A percentile compares a stretch with the other conserved stretches of the same genome.
These are phyloP conservation scores for Collariella sp. DNA, from an alignment of 495 filamentous ascomycete species.

Conservation along the genomic window DNA sequence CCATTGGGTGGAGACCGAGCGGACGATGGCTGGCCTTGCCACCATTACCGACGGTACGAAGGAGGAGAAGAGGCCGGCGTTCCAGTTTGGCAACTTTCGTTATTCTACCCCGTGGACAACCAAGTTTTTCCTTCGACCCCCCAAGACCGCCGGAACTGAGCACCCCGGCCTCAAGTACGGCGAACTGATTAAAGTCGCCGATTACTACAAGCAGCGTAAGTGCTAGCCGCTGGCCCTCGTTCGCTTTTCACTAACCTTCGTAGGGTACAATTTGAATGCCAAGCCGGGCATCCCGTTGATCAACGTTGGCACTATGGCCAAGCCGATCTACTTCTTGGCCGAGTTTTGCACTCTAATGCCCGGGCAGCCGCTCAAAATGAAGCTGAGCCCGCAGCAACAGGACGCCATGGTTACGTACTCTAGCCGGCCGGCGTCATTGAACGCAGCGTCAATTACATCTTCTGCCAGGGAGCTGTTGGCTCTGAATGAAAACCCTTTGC, in stretches of 20 bases:
- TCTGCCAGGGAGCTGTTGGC: conserved; percentile 39
- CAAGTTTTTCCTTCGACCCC: conserved; percentile 17
- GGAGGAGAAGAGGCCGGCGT: not conserved
- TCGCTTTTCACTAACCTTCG: too few relatives aligned
- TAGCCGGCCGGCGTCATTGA: conserved; percentile 53
- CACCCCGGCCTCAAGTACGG: conserved; percentile 16
- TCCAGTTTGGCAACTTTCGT: not conserved
- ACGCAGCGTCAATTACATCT: conserved; percentile 55
- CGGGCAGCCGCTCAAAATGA: conserved; percentile 54
- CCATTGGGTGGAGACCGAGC: conserved; percentile 28
- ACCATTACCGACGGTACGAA: conserved; percentile 7
- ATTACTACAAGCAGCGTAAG: conserved; percentile 30
- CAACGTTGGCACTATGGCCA: conserved; percentile 53
- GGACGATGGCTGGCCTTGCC: conserved; percentile 43
- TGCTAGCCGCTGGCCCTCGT: not conserved
- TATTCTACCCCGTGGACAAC: conserved; percentile 12
- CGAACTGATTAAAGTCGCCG: conserved; percentile 22
- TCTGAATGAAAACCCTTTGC: conserved; percentile 29
- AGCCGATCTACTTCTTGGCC: conserved; percentile 56
- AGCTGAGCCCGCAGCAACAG: conserved; percentile 47
- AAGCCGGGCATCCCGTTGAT: conserved; percentile 51
- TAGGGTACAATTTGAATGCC: conserved; percentile 28
- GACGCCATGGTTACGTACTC: conserved; percentile 60
- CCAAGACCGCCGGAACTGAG: conserved; percentile 1
- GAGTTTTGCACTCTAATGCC: conserved; percentile 57